Percentiles rank a stretch among this genome's conserved stretches.
These are phyloP conservation scores for Neurospora sp. DNA, from an alignment of 495 filamentous ascomycete species.

Conservation along the genomic window DNA sequence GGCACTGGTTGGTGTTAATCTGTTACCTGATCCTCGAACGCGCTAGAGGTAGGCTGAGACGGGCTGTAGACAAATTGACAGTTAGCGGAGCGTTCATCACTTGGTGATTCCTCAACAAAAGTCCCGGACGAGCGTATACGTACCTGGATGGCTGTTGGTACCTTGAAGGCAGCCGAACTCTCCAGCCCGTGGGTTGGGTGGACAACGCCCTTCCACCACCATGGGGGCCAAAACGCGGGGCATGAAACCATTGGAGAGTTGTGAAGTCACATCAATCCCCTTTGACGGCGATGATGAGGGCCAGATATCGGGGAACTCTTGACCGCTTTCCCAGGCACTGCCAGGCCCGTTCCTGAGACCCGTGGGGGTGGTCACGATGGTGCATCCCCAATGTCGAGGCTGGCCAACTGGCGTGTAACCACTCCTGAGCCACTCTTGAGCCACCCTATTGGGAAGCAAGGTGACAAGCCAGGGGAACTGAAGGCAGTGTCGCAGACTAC, in stretches of 20 bases:
- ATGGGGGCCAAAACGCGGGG: background rate
- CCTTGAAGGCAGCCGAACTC: background rate
- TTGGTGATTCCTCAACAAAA: background rate
- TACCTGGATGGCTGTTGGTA: background rate
- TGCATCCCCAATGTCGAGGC: background rate
- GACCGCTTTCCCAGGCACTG: background rate
- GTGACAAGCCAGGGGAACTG: too few species aligned
- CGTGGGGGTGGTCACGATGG: background rate
- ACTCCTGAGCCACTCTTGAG: background rate
- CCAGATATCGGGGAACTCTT: background rate
- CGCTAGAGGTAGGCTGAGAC: background rate
- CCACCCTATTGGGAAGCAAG: background rate
- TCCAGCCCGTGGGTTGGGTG: background rate
- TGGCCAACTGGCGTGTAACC: background rate
- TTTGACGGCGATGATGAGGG: background rate
- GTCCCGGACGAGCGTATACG: background rate
- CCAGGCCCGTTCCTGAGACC: background rate
- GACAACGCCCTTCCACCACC: background rate
- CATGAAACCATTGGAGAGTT: background rate
- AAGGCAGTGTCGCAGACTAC: background rate
- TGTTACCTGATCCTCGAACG: background rate
- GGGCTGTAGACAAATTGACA: background rate
- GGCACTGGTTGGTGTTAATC: background rate
- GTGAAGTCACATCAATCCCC: background rate
- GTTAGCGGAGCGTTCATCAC: background rate